Evolutionary conservation across 352 stramenopile genomes (phyloP).

Genomic region (Pythium dissimile): DNA sequence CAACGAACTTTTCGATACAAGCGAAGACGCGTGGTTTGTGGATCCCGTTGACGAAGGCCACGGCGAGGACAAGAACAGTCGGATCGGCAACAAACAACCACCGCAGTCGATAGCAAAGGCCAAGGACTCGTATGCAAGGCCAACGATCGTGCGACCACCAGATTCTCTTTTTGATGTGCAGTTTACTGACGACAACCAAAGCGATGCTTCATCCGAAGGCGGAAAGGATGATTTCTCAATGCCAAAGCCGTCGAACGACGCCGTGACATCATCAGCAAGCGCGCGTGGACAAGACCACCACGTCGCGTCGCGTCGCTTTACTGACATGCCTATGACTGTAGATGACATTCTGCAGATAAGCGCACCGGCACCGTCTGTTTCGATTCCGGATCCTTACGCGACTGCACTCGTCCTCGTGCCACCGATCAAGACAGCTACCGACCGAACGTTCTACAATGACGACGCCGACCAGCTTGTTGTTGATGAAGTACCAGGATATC

Average conservation of each 20-base stretch:
- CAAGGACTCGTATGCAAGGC: constrained; percentile 6
- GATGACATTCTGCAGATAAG: constrained; percentile 13
- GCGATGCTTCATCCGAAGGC: constrained; percentile 1
- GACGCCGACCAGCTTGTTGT: constrained; percentile 46
- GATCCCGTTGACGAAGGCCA: constrained; percentile 28
- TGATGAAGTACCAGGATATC: constrained; percentile 58
- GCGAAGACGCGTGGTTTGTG: constrained; percentile 62
- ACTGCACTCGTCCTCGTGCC: neutral
- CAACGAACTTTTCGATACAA: constrained; percentile 42
- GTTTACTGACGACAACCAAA: constrained; percentile 16
- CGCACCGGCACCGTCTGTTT: constrained; percentile 12
- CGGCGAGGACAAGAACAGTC: neutral
- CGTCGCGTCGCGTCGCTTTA: no score
- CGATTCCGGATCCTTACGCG: neutral
- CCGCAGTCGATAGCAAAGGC: neutral
- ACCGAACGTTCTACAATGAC: constrained; percentile 22
- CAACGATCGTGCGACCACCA: neutral
- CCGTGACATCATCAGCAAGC: neutral
- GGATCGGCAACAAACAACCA: neutral
- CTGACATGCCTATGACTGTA: constrained; percentile 4
- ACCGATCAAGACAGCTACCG: neutral
- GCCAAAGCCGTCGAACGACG: constrained; percentile 4
- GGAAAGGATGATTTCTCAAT: constrained; percentile 11
- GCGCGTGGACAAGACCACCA: no score
- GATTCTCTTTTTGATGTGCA: constrained; percentile 23